Base-by-base conservation (phyloP, 2,329 filamentous ascomycete genomes). In the Apiospora pterosperma region DNA sequence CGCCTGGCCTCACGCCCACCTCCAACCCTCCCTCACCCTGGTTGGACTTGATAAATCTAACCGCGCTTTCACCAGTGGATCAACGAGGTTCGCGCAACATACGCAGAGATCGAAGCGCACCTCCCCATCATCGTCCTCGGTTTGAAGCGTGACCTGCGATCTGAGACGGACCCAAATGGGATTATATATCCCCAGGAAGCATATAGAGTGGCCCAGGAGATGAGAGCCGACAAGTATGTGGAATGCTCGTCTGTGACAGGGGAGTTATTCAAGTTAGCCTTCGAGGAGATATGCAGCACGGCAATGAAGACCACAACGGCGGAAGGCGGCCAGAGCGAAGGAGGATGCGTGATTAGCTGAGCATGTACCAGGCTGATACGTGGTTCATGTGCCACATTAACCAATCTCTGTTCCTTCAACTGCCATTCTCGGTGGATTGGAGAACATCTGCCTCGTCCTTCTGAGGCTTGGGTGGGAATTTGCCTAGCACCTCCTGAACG, bases 241-340 rank as follows among this genome's bases (percentile, higher is more conserved):
- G 87, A 90, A 70, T 90, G 87, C 75, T 88, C 86, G 1, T 85
- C 87, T 7, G 76, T 83, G 59, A 88, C 85, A 4, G 87, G 87
- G 19, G 85, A 88, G 76, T 78, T 89, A 62, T 72, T 89, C 55
- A 78, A 80, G 68, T 76, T 85, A 69, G 84, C 83, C 5, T 87
- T 88, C 70, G 85, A 89, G 72, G 87, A 89, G 72, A 82, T 89
- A 23, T 88, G 85, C 74, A 80, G 76, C 59, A 87, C 85, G 34
- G 87, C 85, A 2, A 77, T 82, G 62, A 76, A 80, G 69, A 84
- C 82, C 34, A 79, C 76, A 14, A 81, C 79, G 23, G 76, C 74
- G 11, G 73, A 73, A 8, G 83, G 83, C 1, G 84, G 83, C 2
- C 84, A 87, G 75, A 86, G 80, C 72, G 82, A 85, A 41, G 85